phyloP scores from a whole-genome alignment of 2,329 filamentous ascomycete genomes.

The Fusarium pininemorale region DNA sequence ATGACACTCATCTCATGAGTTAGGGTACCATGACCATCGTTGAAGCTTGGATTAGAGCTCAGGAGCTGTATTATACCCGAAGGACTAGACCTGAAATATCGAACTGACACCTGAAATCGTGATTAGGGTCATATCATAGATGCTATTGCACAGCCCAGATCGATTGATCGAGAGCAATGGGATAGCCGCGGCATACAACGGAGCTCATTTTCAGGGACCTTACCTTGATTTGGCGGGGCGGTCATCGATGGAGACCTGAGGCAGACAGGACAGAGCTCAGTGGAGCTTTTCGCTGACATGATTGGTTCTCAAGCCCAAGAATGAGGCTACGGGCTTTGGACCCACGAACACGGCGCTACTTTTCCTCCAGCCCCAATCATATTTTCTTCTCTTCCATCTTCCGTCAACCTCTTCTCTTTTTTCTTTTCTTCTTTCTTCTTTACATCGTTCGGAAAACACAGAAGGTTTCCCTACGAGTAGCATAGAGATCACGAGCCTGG shows the following conservation, averaged over 20 bases:
- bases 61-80: background rate
- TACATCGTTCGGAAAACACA: constrained; percentile 16
- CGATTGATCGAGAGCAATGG: constrained; percentile 3
- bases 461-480: constrained; percentile 7
- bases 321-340: constrained; percentile 21
- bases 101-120: background rate
- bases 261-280: constrained; percentile 27
- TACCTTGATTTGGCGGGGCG: background rate
- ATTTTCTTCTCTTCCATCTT: constrained; percentile 37
- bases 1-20: constrained; percentile 15
- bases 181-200: background rate
- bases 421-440: constrained; percentile 21
- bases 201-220: constrained; percentile 9
- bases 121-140: background rate
- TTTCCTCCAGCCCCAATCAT: constrained; percentile 42
- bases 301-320: constrained; percentile 31
- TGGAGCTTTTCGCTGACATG: constrained; percentile 12
- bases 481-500: constrained; percentile 34
- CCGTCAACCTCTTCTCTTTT: constrained; percentile 29
- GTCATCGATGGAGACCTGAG: constrained; percentile 27
- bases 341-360: constrained; percentile 38
- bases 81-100: background rate
- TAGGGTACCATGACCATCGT: constrained; percentile 8
- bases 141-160: constrained; percentile 2
- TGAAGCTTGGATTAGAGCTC: background rate